Conservation (phyloP, 768 basidiomycete genomes). For the Serendipita vermifera region DNA sequence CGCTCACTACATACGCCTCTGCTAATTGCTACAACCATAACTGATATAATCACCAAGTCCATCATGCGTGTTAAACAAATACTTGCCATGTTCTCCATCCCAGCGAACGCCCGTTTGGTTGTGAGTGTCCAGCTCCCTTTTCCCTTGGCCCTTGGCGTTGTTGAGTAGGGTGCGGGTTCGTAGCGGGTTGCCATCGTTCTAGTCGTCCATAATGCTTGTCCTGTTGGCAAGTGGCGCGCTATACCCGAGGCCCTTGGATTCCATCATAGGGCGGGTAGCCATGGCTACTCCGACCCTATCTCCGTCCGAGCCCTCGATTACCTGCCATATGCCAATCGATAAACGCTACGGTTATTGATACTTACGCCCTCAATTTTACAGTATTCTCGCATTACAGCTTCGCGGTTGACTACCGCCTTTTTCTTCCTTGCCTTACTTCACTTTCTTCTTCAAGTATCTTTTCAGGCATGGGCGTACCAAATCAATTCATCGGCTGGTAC, state of each 20-base stretch:
- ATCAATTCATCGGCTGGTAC: conserved; percentile 3
- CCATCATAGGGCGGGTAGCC: background rate
- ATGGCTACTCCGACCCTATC: background rate
- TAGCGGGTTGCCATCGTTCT: background rate
- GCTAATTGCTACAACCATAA: no score
- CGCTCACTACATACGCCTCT: no score
- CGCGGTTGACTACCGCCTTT: conserved; percentile 51
- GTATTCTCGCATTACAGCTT: conserved; percentile 62
- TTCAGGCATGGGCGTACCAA: conserved; percentile 35
- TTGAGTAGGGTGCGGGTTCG: background rate
- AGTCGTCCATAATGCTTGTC: background rate
- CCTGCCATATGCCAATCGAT: background rate
- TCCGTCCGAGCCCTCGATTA: background rate
- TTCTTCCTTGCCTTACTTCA: conserved; percentile 54
- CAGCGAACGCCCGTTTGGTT: background rate
- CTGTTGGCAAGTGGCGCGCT: background rate
- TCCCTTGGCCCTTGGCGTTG: background rate
- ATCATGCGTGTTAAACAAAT: background rate
- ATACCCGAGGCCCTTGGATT: background rate
- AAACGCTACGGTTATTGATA: background rate
- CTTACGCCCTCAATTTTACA: conserved; percentile 21
- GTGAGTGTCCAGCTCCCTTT: background rate
- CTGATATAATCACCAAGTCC: no score
- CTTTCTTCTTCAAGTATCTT: conserved; percentile 50
- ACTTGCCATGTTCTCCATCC: background rate